These are phyloP conservation scores for Triadica sebifera DNA, from an alignment of 345 rosid genomes.

Conservation along the genomic window DNA sequence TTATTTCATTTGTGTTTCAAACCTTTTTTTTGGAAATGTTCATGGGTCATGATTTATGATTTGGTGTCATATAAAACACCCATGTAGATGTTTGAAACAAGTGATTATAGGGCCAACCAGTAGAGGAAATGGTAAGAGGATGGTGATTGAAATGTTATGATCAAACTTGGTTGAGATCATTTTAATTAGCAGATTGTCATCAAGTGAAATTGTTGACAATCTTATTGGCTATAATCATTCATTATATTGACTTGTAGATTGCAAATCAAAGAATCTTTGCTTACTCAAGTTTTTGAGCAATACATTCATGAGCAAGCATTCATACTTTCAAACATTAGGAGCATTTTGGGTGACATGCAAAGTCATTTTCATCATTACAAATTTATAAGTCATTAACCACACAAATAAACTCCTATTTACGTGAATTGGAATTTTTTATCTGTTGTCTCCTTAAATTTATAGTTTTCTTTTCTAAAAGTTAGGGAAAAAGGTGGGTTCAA, in stretches of 20 bases:
- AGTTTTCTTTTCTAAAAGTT: too few relatives aligned
- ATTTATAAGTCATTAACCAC: too few relatives aligned
- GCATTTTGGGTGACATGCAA: constrained; percentile 4
- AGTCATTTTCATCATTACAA: constrained; percentile 5
- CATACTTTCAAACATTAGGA: not conserved
- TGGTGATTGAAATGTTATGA: constrained; percentile 13
- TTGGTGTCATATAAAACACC: constrained; percentile 11
- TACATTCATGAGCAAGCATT: constrained; percentile 6
- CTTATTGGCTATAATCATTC: constrained; percentile 4
- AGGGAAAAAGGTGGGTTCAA: too few relatives aligned
- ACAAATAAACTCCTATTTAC: too few relatives aligned
- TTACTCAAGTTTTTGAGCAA: constrained; percentile 2
- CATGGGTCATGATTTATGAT: constrained; percentile 1
- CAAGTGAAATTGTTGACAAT: constrained; percentile 15
- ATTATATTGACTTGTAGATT: constrained; percentile 14
- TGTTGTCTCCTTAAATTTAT: too few relatives aligned
- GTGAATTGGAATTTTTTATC: too few relatives aligned
- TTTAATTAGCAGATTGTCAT: constrained; percentile 1
- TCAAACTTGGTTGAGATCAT: not conserved
- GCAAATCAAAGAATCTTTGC: constrained; percentile 4
- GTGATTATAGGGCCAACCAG: not conserved
- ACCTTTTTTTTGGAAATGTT: not conserved
- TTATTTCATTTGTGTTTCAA: constrained; percentile 7
- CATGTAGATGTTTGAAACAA: not conserved
- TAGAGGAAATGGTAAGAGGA: not conserved